phyloP scores from a whole-genome alignment of 805 yeast species.

The Wickerhamomyces hampshirensis region DNA sequence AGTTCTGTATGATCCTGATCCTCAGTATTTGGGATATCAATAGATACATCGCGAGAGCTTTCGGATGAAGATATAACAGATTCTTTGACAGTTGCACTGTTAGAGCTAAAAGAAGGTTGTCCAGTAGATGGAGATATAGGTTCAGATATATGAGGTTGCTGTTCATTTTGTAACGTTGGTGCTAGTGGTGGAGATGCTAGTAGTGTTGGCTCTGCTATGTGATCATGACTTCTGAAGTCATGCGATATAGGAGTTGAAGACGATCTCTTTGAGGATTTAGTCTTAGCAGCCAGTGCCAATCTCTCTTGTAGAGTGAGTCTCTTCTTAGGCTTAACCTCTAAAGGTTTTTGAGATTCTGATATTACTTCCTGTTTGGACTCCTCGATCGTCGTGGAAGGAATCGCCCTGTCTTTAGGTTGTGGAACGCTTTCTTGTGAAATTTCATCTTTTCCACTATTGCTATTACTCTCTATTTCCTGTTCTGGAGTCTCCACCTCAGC shows the following conservation, averaged over 20 bases:
- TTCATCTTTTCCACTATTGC: background rate
- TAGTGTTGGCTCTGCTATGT: background rate
- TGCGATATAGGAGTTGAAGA: constrained; percentile 10
- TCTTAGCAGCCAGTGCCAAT: constrained; percentile 72
- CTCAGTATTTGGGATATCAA: constrained; percentile 3
- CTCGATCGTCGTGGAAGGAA: too few species aligned
- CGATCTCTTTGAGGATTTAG: constrained; percentile 25
- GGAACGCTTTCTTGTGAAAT: background rate
- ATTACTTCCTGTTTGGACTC: constrained; percentile 1
- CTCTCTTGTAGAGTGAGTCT: constrained; percentile 80
- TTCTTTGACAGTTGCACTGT: too few species aligned
- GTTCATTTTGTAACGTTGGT: background rate
- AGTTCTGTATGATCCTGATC: constrained; percentile 4
- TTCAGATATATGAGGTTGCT: background rate
- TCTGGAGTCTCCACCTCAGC: background rate
- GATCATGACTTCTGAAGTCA: background rate
- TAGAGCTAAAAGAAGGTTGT: too few species aligned
- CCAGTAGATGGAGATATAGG: constrained; percentile 5
- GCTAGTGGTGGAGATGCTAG: background rate
- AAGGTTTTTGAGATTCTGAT: constrained; percentile 10
- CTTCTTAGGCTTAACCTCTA: constrained; percentile 34
- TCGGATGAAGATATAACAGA: constrained; percentile 1
- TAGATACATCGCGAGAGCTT: constrained; percentile 5
- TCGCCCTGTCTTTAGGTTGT: background rate
- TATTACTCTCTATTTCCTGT: background rate